Conservation (phyloP, 2,329 filamentous ascomycete genomes). For the Bipolaris oryzae region DNA sequence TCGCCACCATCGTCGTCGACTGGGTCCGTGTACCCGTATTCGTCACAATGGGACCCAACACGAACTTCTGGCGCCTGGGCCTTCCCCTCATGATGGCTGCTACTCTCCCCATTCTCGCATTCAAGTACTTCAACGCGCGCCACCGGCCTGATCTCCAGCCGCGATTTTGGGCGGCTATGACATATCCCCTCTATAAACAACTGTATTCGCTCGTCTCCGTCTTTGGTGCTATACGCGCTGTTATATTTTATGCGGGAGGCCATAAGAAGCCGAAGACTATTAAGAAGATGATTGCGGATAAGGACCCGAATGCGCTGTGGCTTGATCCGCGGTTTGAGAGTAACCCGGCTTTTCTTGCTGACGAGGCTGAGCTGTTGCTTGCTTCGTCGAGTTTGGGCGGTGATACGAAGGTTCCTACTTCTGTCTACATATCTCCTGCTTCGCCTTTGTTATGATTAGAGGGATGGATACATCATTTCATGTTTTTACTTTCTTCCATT, state of each 20-base stretch:
- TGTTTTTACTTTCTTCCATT: neutral
- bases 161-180: conserved; percentile 21
- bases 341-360: conserved; percentile 23
- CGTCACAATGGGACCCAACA: conserved; percentile 20
- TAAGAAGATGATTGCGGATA: conserved; percentile 21
- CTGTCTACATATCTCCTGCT: conserved; percentile 2
- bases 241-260: conserved; percentile 20
- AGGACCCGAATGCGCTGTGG: conserved; percentile 22
- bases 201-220: conserved; percentile 22
- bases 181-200: conserved; percentile 23
- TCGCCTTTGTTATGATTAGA: neutral
- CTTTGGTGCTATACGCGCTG: conserved; percentile 19
- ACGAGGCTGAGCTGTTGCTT: conserved; percentile 14
- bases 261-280: conserved; percentile 21
- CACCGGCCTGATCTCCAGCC: conserved; percentile 21
- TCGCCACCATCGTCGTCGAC: conserved; percentile 23
- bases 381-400: neutral
- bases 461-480: no score
- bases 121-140: conserved; percentile 20
- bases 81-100: conserved; percentile 20
- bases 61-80: conserved; percentile 18
- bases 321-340: conserved; percentile 21
- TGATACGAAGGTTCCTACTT: neutral
- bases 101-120: conserved; percentile 16
- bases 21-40: conserved; percentile 24